These are phyloP conservation scores for Ophioceras dolichostomum DNA, from an alignment of 2,329 filamentous ascomycete genomes.

Conservation along the genomic window DNA sequence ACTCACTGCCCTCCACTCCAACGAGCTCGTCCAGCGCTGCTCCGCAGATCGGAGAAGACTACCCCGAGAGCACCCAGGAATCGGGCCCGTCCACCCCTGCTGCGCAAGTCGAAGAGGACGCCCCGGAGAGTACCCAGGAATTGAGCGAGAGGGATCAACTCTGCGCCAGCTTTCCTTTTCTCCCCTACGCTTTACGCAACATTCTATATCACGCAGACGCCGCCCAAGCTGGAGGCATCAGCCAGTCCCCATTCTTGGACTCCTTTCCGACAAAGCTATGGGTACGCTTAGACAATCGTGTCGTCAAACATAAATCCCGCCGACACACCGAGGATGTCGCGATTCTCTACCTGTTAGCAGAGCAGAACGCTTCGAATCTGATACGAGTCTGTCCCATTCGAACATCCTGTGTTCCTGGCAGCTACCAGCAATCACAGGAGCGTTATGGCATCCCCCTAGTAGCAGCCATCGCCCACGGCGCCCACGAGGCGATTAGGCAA, in stretches of 20 bases:
- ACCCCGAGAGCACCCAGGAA: background rate
- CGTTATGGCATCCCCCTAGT: background rate
- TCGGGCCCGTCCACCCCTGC: too few relatives aligned
- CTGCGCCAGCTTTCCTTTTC: conserved; percentile 23
- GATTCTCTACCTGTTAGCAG: background rate
- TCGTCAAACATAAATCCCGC: background rate
- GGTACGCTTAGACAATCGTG: background rate
- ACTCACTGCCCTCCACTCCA: too few relatives aligned
- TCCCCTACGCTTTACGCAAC: conserved; percentile 29
- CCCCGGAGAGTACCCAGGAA: too few relatives aligned
- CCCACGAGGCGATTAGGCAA: background rate
- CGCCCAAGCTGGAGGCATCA: conserved; percentile 15
- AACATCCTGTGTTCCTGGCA: too few relatives aligned
- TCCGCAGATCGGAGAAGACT: background rate
- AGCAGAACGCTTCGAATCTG: background rate
- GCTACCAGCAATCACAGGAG: too few relatives aligned
- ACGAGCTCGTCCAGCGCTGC: too few relatives aligned
- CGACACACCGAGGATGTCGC: background rate
- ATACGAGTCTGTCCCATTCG: too few relatives aligned
- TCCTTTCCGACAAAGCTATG: conserved; percentile 9
- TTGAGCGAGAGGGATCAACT: background rate
- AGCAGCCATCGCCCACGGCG: background rate
- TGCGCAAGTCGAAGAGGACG: background rate
- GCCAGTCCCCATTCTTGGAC: conserved; percentile 18
- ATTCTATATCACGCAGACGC: conserved; percentile 26